Evolutionary conservation across 2,329 filamentous ascomycete genomes (phyloP).

Genomic region (Fusarium vanettenii): DNA sequence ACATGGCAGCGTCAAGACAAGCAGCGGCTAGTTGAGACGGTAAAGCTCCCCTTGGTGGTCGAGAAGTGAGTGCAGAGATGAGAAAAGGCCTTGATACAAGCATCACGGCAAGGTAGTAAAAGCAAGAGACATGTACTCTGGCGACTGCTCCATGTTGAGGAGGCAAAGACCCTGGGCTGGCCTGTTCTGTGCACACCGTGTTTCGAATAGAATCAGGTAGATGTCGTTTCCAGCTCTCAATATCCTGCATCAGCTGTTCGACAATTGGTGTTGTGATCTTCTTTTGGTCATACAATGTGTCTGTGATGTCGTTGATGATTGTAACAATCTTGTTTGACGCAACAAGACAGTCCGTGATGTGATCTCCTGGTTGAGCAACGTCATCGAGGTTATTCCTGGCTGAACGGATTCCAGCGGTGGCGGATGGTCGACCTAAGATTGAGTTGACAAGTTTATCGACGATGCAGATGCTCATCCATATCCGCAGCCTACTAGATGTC

Average conservation of each 20-base stretch:
- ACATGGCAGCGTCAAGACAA: constrained; percentile 66
- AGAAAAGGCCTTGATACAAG: constrained; percentile 67
- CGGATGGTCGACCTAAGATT: constrained; percentile 52
- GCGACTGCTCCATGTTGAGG: constrained; percentile 54
- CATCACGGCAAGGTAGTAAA: constrained; percentile 70
- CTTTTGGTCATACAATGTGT: constrained; percentile 55
- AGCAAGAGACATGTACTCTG: constrained; percentile 65
- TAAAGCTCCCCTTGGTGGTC: constrained; percentile 37
- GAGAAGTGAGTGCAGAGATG: constrained; percentile 60
- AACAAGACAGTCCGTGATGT: constrained; percentile 47
- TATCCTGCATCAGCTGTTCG: constrained; percentile 54
- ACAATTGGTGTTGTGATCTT: constrained; percentile 47
- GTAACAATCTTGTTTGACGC: constrained; percentile 56
- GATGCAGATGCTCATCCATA: constrained; percentile 53
- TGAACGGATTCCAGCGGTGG: constrained; percentile 39
- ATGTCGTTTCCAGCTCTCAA: constrained; percentile 58
- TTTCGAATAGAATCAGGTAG: constrained; percentile 52
- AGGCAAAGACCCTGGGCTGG: not conserved
- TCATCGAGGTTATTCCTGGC: constrained; percentile 21
- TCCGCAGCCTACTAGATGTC: constrained; percentile 41
- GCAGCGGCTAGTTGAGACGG: constrained; percentile 58
- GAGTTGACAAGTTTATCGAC: constrained; percentile 54
- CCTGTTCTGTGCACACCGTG: constrained; percentile 11
- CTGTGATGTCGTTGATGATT: constrained; percentile 58
- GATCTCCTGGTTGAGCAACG: constrained; percentile 25